phyloP scores from a whole-genome alignment of 2,329 filamentous ascomycete genomes.

The Dactylellina drechsleri region DNA sequence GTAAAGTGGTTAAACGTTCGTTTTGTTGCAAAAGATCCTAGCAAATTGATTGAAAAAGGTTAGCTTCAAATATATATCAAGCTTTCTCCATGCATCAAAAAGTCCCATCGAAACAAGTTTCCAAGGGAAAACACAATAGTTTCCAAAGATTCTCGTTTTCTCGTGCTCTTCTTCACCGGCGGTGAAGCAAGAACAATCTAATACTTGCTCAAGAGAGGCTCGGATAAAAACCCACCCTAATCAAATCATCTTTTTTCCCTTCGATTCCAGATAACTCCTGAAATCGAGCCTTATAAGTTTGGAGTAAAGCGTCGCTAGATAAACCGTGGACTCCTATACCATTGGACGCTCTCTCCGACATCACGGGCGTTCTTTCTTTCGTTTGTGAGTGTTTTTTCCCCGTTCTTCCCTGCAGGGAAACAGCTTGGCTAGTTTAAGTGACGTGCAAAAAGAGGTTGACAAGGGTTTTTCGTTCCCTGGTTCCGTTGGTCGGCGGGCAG shows the following conservation, averaged over 20 bases:
- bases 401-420: background rate
- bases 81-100: background rate
- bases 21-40: conserved; percentile 53
- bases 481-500: too few species aligned
- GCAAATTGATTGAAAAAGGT: background rate
- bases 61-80: background rate
- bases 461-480: too few species aligned
- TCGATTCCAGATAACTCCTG: conserved; percentile 35
- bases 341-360: conserved; percentile 15
- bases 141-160: too few species aligned
- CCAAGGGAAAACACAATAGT: too few species aligned
- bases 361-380: background rate
- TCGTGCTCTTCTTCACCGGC: too few species aligned
- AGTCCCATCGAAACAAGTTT: too few species aligned
- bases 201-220: too few species aligned
- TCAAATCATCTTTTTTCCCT: conserved; percentile 45
- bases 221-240: conserved; percentile 25
- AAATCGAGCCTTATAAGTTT: conserved; percentile 36
- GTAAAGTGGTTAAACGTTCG: conserved; percentile 41
- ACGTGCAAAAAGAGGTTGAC: too few species aligned
- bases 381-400: too few species aligned
- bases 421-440: too few species aligned
- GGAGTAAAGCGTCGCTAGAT: conserved; percentile 37
- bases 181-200: too few species aligned
- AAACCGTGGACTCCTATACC: conserved; percentile 26